Evolutionary conservation across 306 rosid genomes (phyloP).

Genomic region (Cajanus cajan): DNA sequence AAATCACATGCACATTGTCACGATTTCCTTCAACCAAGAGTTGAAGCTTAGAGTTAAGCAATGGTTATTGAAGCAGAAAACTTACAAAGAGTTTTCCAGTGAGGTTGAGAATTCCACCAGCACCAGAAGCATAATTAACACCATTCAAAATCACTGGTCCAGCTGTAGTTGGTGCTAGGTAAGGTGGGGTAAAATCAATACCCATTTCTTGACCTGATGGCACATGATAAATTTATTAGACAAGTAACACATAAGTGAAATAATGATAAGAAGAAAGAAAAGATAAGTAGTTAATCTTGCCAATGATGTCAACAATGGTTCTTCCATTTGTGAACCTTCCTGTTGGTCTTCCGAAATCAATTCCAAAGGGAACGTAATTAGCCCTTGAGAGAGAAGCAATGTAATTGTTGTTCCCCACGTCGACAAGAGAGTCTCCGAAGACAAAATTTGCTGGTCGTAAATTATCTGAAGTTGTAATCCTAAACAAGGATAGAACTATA

Average conservation of each 20-base stretch:
- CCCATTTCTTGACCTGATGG: constrained; percentile 52
- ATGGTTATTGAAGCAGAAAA: constrained; percentile 11
- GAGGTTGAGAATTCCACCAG: constrained; percentile 61
- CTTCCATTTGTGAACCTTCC: constrained; percentile 71
- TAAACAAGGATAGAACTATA: constrained; percentile 16
- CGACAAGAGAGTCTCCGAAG: constrained; percentile 72
- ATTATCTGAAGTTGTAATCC: constrained; percentile 31
- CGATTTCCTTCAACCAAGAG: not conserved
- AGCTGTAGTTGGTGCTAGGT: constrained; percentile 55
- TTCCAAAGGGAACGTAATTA: constrained; percentile 49
- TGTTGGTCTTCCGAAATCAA: constrained; percentile 66
- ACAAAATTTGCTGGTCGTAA: constrained; percentile 52
- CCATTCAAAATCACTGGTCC: constrained; percentile 53
- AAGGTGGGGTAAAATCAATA: constrained; percentile 52
- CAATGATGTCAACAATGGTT: constrained; percentile 58
- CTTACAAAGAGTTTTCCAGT: constrained; percentile 60
- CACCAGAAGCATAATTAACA: constrained; percentile 76
- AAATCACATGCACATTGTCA: not conserved
- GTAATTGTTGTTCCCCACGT: constrained; percentile 70
- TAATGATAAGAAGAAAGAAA: not conserved
- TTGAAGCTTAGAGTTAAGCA: not conserved
- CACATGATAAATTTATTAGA: not conserved
- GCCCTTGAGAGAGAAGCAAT: constrained; percentile 53
- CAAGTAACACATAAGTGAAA: not conserved
- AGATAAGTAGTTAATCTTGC: constrained; percentile 28